Base-by-base conservation (phyloP, 75 land plant genomes). In the Sequoiadendron giganteum region DNA sequence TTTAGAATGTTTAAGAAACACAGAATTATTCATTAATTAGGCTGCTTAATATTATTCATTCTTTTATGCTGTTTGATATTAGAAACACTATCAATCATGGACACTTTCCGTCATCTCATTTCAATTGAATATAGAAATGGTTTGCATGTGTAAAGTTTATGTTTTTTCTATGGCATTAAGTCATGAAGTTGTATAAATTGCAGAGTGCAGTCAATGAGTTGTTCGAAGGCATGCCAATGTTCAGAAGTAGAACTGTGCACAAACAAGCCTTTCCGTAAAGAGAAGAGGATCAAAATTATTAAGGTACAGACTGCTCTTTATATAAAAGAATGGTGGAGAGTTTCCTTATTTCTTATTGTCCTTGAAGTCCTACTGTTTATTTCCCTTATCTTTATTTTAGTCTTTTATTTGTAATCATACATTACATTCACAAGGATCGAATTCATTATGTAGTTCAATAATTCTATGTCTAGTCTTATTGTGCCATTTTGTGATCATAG, bases 171-270 rank as follows among this genome's bases (percentile, higher is more conserved):
- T 15, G 36, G 36, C 5, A 76, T 34, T 76, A 79, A 79, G 25
- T 89, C 72, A 47, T 87, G 85, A 48, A 70, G 58, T 87, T 78
- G 38, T 40, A 40, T 82, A 34, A 82, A 82, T 82, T 45, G 84
- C 89, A 97, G 99, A 91, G 94, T 92, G 87, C 99, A 96, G 82
- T 92, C 91, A 75, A 92, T 97, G 86, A 96, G 99, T 85, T 97
- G 99, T 90, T 97, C 99, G 70, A 97, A 92, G 88, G 88, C 92
- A 75, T 97, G 99, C 77, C 87, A 45, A 16, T 97, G 99, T 91
- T 88, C 92, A 21, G 94, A 94, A 32, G 84, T 28, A 34, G 94
- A 94, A 32, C 86, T 28, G 55, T 97, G 99, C 86, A 91, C 78
- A 55, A 97, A 97, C 86, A 92, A 92, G 82, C 98, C 99, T 11